Percentiles rank a stretch among this genome's conserved stretches.
These are phyloP conservation scores for Persicaria maculosa DNA, from an alignment of 148 eudicot genomes.

Conservation along the genomic window DNA sequence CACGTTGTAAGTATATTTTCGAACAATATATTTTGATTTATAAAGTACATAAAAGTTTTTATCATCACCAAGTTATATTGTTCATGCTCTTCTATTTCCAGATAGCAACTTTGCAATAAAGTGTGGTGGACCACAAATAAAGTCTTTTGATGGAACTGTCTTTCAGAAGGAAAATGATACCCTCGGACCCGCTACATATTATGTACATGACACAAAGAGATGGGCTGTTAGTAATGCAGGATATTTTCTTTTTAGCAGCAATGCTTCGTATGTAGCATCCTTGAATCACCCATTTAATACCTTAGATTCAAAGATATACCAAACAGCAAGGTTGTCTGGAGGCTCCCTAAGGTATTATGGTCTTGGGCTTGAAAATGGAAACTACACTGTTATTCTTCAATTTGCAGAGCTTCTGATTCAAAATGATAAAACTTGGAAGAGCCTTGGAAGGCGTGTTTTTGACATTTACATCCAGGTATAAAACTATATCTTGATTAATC, in stretches of 20 bases:
- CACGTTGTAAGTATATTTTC: conserved; percentile 28
- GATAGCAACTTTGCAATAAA: conserved; percentile 51
- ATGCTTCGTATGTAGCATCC: conserved; percentile 1
- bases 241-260: neutral
- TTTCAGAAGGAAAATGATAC: neutral
- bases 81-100: conserved; percentile 20
- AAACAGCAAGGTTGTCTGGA: neutral
- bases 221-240: conserved; percentile 11
- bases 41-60: neutral
- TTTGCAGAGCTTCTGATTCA: conserved; percentile 4
- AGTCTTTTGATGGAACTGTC: neutral
- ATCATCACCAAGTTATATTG: conserved; percentile 12
- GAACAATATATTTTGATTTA: neutral
- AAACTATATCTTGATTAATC: neutral
- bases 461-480: conserved; percentile 76
- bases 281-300: neutral
- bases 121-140: neutral
- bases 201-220: conserved; percentile 4
- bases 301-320: conserved; percentile 3
- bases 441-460: conserved; percentile 77
- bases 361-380: conserved; percentile 6
- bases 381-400: neutral
- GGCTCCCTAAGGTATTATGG: conserved; percentile 6
- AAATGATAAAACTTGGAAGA: conserved; percentile 36
- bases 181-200: neutral